Evolutionary conservation across 179 eudicot species (phyloP).

Genomic region (Pouteria campechiana): DNA sequence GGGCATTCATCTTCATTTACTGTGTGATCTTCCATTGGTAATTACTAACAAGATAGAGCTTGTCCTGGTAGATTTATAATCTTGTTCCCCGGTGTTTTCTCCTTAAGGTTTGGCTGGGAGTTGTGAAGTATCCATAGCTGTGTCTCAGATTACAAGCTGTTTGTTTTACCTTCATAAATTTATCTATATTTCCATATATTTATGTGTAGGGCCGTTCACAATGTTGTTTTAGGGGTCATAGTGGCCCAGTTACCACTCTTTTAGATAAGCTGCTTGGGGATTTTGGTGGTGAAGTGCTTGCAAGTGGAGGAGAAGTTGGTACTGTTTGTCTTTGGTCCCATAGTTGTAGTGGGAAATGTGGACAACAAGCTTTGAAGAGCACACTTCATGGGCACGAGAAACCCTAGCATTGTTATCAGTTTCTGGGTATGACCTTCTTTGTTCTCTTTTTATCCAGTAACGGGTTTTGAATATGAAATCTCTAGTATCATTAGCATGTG

Average conservation of each 20-base stretch:
- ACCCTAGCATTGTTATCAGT: slow-evolving; percentile 48
- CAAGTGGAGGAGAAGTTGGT: slow-evolving; percentile 75
- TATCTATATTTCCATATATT: not conserved
- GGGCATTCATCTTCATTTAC: too few relatives aligned
- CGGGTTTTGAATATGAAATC: too few relatives aligned
- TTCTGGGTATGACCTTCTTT: slow-evolving; percentile 43
- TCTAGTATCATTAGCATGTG: too few relatives aligned
- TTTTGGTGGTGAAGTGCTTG: slow-evolving; percentile 37
- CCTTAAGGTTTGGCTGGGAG: too few relatives aligned
- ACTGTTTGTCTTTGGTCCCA: slow-evolving; percentile 83
- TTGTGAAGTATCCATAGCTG: not conserved
- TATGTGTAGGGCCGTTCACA: slow-evolving; percentile 37
- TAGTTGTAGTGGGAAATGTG: slow-evolving; percentile 47
- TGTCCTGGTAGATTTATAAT: too few relatives aligned
- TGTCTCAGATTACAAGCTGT: not conserved
- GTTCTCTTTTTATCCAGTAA: too few relatives aligned
- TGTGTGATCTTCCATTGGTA: too few relatives aligned
- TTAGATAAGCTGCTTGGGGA: slow-evolving; percentile 60
- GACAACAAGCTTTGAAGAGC: slow-evolving; percentile 50
- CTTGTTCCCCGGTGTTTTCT: too few relatives aligned
- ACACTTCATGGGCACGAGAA: slow-evolving; percentile 65
- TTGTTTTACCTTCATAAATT: not conserved
- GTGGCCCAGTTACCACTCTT: slow-evolving; percentile 54
- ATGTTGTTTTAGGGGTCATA: slow-evolving; percentile 64
- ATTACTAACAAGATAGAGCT: too few relatives aligned